phyloP scores from a whole-genome alignment of 2,329 filamentous ascomycete genomes.

The Xenoacremonium recifei region DNA sequence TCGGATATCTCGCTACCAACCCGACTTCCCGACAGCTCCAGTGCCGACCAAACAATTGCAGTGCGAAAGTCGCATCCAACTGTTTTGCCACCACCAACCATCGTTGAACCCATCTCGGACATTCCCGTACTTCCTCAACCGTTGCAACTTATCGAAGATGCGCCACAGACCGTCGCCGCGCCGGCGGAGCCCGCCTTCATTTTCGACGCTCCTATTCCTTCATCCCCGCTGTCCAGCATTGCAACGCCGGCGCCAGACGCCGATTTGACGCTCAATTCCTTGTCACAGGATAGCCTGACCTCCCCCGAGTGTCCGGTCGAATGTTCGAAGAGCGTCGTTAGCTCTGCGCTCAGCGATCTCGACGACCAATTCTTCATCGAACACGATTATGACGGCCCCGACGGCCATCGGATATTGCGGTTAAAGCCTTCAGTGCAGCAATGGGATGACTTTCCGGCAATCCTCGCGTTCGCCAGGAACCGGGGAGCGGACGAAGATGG shows the following conservation, averaged over 20 bases:
- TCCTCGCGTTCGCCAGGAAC: slow-evolving; percentile 31
- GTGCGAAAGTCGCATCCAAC: too few relatives aligned
- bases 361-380: slow-evolving; percentile 22
- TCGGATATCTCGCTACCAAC: too few relatives aligned
- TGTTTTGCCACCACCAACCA: too few relatives aligned
- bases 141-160: too few relatives aligned
- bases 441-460: slow-evolving; percentile 36
- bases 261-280: slow-evolving; percentile 6
- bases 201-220: neutral
- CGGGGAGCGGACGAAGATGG: slow-evolving; percentile 33
- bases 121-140: too few relatives aligned
- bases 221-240: neutral
- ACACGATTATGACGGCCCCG: slow-evolving; percentile 30
- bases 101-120: too few relatives aligned
- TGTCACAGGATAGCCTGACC: neutral
- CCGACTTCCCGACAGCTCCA: too few relatives aligned
- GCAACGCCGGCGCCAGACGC: neutral
- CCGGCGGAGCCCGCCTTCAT: too few relatives aligned
- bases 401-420: slow-evolving; percentile 30
- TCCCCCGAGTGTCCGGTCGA: slow-evolving; percentile 6
- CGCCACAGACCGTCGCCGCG: too few relatives aligned
- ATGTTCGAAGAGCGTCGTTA: slow-evolving; percentile 13
- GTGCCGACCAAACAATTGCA: too few relatives aligned
- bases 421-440: slow-evolving; percentile 34
- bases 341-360: slow-evolving; percentile 25